Evolutionary conservation across 345 rosid genomes (phyloP).

Genomic region (Eucalyptus decipiens): DNA sequence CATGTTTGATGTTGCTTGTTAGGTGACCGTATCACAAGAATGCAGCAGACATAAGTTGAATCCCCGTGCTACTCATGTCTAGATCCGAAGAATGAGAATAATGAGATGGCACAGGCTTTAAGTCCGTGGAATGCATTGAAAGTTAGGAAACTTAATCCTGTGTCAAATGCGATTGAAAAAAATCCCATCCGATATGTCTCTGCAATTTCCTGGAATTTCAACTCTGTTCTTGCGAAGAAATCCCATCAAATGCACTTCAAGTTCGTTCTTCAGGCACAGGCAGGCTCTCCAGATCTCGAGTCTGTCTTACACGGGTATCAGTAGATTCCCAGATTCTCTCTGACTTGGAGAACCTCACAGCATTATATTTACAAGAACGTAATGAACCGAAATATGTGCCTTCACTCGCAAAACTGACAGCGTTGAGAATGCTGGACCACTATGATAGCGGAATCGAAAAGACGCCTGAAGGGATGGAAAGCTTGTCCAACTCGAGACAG

Average conservation of each 20-base stretch:
- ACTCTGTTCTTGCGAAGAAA: background rate
- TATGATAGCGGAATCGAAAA: background rate
- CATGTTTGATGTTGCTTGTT: background rate
- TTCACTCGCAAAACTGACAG: background rate
- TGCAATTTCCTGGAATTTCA: background rate
- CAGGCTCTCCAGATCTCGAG: background rate
- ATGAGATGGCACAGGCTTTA: background rate
- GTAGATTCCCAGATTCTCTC: background rate
- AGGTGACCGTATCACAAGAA: background rate
- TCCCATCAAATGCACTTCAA: background rate
- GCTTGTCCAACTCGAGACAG: background rate
- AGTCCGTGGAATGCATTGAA: background rate
- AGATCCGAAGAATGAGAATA: background rate
- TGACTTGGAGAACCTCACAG: background rate
- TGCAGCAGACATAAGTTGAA: background rate
- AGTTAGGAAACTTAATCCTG: background rate
- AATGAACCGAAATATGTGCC: background rate
- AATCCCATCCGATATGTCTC: background rate
- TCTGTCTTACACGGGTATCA: background rate
- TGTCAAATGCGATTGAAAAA: background rate
- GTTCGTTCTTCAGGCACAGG: background rate
- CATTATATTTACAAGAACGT: background rate
- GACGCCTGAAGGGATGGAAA: background rate
- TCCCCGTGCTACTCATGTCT: rapidly evolving
- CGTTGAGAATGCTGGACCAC: background rate